Evolutionary conservation across 345 rosid genomes (phyloP).

Genomic region (Citrus trifoliata): DNA sequence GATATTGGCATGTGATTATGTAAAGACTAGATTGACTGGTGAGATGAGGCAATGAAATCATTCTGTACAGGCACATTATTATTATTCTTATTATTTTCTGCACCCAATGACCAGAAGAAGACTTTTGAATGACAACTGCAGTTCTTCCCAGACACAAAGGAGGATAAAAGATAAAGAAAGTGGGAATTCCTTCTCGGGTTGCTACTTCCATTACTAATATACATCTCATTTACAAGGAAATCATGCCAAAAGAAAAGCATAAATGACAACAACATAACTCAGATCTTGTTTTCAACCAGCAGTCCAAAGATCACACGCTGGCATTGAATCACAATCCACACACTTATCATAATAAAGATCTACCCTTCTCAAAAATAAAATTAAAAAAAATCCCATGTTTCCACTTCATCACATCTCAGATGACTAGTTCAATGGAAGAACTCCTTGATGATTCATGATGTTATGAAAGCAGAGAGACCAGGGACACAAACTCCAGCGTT

Average conservation of each 20-base stretch:
- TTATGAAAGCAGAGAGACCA: conserved; percentile 79
- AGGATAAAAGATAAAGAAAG: too few relatives aligned
- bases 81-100: too few relatives aligned
- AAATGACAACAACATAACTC: background rate
- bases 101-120: too few relatives aligned
- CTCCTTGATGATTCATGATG: background rate
- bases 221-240: background rate
- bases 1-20: too few relatives aligned
- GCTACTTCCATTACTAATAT: background rate
- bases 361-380: background rate
- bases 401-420: background rate
- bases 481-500: conserved; percentile 82
- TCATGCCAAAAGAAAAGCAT: background rate
- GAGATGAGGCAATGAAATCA: too few relatives aligned
- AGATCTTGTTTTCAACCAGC: background rate
- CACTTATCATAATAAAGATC: background rate
- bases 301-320: background rate
- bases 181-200: background rate
- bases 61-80: too few relatives aligned
- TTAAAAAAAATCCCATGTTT: background rate
- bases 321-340: background rate
- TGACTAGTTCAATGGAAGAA: background rate
- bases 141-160: background rate
- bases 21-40: too few relatives aligned
- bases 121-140: background rate